Conservation (phyloP, 345 rosid species). For the Turritis glabra region DNA sequence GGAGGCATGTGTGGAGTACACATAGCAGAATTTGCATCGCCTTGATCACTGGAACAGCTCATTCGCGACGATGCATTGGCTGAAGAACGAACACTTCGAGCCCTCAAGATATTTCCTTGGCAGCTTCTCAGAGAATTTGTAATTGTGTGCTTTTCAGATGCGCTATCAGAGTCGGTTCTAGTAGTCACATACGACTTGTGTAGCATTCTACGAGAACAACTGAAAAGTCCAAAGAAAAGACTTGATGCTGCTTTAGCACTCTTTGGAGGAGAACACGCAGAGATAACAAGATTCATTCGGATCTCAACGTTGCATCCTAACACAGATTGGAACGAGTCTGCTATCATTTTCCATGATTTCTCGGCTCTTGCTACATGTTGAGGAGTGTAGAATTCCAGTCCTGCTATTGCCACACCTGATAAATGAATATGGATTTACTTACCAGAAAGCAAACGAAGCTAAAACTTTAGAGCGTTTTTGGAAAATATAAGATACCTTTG, state of each 20-base stretch:
- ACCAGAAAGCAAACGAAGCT: background rate
- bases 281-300: constrained; percentile 59
- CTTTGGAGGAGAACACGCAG: constrained; percentile 49
- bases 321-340: constrained; percentile 73
- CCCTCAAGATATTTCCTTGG: constrained; percentile 75
- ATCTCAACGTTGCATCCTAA: constrained; percentile 91
- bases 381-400: constrained; percentile 64
- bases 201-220: constrained; percentile 69
- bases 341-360: constrained; percentile 91
- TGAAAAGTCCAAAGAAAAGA: constrained; percentile 63
- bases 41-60: constrained; percentile 40
- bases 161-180: constrained; percentile 48
- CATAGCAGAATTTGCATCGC: constrained; percentile 15
- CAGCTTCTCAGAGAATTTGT: constrained; percentile 60
- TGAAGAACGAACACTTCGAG: constrained; percentile 41
- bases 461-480: background rate
- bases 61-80: constrained; percentile 32
- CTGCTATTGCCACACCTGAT: constrained; percentile 80
- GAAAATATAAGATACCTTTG: constrained; percentile 51
- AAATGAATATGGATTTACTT: background rate
- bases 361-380: constrained; percentile 72
- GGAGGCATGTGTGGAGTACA: constrained; percentile 36
- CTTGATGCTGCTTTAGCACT: constrained; percentile 51
- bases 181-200: constrained; percentile 45
- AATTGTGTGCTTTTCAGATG: constrained; percentile 52